These are phyloP conservation scores for Colletotrichum spaethianum DNA, from an alignment of 2,329 filamentous ascomycete genomes.

Conservation along the genomic window DNA sequence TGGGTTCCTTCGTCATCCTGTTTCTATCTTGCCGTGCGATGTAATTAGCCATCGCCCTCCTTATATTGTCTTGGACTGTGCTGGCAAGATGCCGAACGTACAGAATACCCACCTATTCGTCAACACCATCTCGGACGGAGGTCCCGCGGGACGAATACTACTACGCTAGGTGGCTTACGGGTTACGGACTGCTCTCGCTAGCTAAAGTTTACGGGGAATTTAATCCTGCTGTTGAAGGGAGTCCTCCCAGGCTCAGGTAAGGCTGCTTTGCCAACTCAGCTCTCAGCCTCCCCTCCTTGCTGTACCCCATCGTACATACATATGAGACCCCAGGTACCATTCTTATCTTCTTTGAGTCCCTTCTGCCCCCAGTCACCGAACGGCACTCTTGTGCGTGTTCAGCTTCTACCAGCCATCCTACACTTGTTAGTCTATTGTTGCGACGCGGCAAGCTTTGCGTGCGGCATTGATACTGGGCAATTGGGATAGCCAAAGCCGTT, in stretches of 20 bases:
- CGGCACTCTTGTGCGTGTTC: constrained; percentile 20
- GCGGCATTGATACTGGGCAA: constrained; percentile 15
- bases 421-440: constrained; percentile 28
- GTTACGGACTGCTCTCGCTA: constrained; percentile 21
- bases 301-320: constrained; percentile 35
- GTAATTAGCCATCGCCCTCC: constrained; percentile 16
- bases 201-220: constrained; percentile 21
- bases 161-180: constrained; percentile 19
- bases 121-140: constrained; percentile 35
- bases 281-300: constrained; percentile 28
- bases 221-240: constrained; percentile 15
- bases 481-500: constrained; percentile 16
- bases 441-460: constrained; percentile 22
- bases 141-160: constrained; percentile 12
- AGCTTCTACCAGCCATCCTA: constrained; percentile 23
- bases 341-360: constrained; percentile 14
- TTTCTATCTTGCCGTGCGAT: not conserved
- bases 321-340: constrained; percentile 37
- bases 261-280: constrained; percentile 33
- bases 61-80: not conserved
- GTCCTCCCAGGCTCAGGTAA: constrained; percentile 21
- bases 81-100: constrained; percentile 10
- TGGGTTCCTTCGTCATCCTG: constrained; percentile 26
- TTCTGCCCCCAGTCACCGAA: constrained; percentile 27
- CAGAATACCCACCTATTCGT: constrained; percentile 5